phyloP scores from a whole-genome alignment of 305 asterid species.

The Andrographis paniculata region DNA sequence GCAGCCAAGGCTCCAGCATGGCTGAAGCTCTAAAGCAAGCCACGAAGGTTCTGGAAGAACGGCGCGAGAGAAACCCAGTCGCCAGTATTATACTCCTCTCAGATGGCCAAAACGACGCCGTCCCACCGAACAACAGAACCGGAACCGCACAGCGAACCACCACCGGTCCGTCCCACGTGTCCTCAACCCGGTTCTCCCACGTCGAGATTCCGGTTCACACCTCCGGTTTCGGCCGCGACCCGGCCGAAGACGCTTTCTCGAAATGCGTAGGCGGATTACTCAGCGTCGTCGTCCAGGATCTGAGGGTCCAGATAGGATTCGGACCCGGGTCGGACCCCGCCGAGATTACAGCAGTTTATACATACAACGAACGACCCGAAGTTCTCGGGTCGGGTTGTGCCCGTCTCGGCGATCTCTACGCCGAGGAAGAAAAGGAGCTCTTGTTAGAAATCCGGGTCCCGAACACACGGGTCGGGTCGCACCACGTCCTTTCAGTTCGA shows the following conservation, averaged over 20 bases:
- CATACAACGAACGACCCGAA: constrained; percentile 40
- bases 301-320: constrained; percentile 52
- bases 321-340: constrained; percentile 75
- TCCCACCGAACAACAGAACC: constrained; percentile 20
- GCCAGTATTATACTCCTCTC: constrained; percentile 74
- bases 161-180: constrained; percentile 22
- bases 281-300: constrained; percentile 76
- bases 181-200: constrained; percentile 71
- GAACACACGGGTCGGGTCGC: constrained; percentile 34
- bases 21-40: constrained; percentile 74
- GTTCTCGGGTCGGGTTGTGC: constrained; percentile 40
- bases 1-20: constrained; percentile 56
- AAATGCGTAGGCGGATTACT: constrained; percentile 75
- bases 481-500: constrained; percentile 49
- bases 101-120: constrained; percentile 59
- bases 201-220: constrained; percentile 77
- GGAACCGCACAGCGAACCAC: constrained; percentile 9
- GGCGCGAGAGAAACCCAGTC: constrained; percentile 80
- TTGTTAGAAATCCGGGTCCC: constrained; percentile 68
- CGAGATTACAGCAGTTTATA: constrained; percentile 63
- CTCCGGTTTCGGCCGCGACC: constrained; percentile 43
- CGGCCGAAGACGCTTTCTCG: constrained; percentile 66
- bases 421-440: constrained; percentile 73
- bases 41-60: constrained; percentile 62
- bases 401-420: constrained; percentile 69